phyloP scores from a whole-genome alignment of 495 filamentous ascomycete species.

The Chaetomium cochliodes region DNA sequence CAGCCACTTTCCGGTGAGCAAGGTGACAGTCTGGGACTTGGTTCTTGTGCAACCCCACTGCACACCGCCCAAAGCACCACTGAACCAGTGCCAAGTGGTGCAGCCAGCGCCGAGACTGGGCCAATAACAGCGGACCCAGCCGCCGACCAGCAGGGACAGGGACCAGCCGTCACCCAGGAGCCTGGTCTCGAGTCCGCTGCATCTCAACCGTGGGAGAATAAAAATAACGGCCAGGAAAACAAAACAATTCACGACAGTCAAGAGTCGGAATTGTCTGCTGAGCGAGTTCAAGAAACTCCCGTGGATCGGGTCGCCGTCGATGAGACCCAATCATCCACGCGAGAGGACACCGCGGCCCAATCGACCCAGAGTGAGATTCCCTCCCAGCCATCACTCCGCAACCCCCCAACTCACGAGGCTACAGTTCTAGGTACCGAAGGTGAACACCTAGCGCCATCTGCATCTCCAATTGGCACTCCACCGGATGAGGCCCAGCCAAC shows the following conservation, averaged over 20 bases:
- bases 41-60: constrained; percentile 23
- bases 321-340: constrained; percentile 12
- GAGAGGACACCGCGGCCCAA: constrained; percentile 8
- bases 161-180: constrained; percentile 16
- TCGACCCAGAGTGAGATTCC: constrained; percentile 2
- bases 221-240: constrained; percentile 16
- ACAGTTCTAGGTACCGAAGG: constrained; percentile 3
- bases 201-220: constrained; percentile 4
- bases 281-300: constrained; percentile 1
- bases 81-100: constrained; percentile 35
- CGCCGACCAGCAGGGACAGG: constrained; percentile 16
- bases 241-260: constrained; percentile 12
- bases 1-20: constrained; percentile 14
- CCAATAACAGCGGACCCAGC: constrained; percentile 26
- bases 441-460: not conserved
- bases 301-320: constrained; percentile 6
- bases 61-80: constrained; percentile 26
- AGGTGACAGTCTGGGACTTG: constrained; percentile 10
- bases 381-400: no score
- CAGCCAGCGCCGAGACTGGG: constrained; percentile 21
- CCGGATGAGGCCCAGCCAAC: constrained; percentile 17
- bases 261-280: constrained; percentile 5
- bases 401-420: constrained; percentile 1
- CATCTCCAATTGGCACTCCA: constrained; percentile 8
- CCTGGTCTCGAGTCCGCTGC: constrained; percentile 8